Evolutionary conservation across 805 yeast species (phyloP), one percentile per base, ranked within the genome.

Genomic region (Ogataea siamensis): DNA sequence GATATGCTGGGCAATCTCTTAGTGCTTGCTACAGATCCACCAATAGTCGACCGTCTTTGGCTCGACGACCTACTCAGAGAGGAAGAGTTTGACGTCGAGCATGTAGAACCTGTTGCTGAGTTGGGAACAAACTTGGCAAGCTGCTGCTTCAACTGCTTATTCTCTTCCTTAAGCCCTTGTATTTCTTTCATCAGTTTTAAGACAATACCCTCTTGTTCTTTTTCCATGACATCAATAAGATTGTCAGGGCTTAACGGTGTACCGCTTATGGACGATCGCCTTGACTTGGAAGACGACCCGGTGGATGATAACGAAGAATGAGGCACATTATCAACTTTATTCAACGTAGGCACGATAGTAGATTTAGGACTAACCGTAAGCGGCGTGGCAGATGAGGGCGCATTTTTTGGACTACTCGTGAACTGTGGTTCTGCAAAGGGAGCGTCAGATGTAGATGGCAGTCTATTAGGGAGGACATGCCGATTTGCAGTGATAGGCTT

Each of bases 191-290:
- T 80, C 28, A 82, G 62, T 55, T 71, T 74, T 52, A 81, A 62
- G 13, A 82, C 88, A 16, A 81, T 78, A 2, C 84, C 86, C 52
- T 83, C 89, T 55, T 83, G 88, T 58, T 83, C 87, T 36, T 78
- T 68, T 50, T 83, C 89, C 79, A 83, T 75, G 23, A 69, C 54
- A 52, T 78, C 80, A 25, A 78, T 70, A 13, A 75, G 65, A 44
- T 75, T 73, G 19, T 72, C 80, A 7, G 68, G 64, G 25, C 62
- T 63, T 26, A 64, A 25, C 6, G 47, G 42, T 3, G 41, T 40
- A 11, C 46, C 45, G 34, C 49, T 40, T 19, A 45, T 32, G 1
- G 50, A 47, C 3, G 51, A 47, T 17, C 42, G 37, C 39, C 51
- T 43, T 8, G 54, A 50, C 22, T 46, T 32, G 2, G 47, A 42